Base-by-base conservation (phyloP, 2,329 filamentous ascomycete genomes). In the Davidsoniella eucalypti region DNA sequence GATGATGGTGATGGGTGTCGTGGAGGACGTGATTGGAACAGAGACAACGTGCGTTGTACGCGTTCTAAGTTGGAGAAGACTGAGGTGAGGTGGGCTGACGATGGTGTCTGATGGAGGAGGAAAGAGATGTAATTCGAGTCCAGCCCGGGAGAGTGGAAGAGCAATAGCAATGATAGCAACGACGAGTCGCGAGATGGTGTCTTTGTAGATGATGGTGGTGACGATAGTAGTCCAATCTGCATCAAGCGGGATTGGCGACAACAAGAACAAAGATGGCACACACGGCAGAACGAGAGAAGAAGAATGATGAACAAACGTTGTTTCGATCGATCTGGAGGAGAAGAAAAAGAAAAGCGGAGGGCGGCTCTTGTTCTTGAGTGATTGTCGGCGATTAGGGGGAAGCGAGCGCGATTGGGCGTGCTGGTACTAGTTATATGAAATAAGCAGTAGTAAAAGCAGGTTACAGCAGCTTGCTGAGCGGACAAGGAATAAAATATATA, bases 91-190 rank as follows among this genome's bases (percentile, higher is more conserved):
- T 33, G 8, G 29, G 8, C 12, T 33, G 29, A 33, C 29, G 29
- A 33, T 33, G 3, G 14, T 36, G 18, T 23, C 29, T 33, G 29
- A 12, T 33, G 4, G 29, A 9, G 4, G 29, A 9, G 29, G 8
- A 33, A 33, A 33, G 29, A 12, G 29, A 14, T 45, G 29, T 47
- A 44, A 29, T 29, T 56, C 55, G 54, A 56, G 55, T 55, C 55
- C 55, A 56, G 55, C 55, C 54, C 55, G 55, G 44, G 36, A 26
- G 37, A 44, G 29, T 18, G 42, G 29, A 16, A 29, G 33, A 42
- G 23, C 16, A 37, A 38, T 14, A 21, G 25, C 37, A 23, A 14
- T 40, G 18, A 17, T 23, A 48, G 36, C 40, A 42, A 48, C 33
- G 17, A 48, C 33, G 18, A 12, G 41, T 43, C 18, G 41, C 41